These are phyloP conservation scores for Cladosporium colombiae DNA, from an alignment of 2,329 filamentous ascomycete species.

Conservation along the genomic window DNA sequence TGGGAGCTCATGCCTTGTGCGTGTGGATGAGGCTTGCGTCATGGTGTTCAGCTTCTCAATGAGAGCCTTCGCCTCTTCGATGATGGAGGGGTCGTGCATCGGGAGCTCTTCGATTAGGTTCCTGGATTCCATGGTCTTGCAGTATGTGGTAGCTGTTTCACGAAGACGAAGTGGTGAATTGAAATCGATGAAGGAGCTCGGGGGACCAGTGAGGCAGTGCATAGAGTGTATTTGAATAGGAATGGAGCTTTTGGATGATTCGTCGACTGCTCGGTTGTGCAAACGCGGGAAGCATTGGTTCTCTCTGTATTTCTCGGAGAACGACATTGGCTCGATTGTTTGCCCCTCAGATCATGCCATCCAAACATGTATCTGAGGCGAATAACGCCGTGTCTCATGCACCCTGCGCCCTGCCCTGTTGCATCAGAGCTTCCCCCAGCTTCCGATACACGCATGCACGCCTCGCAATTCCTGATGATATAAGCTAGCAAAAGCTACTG, in stretches of 20 bases:
- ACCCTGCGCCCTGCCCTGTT: background rate
- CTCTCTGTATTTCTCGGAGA: background rate
- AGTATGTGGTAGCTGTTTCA: background rate
- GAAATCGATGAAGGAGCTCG: background rate
- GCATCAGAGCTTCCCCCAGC: background rate
- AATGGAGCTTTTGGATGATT: background rate
- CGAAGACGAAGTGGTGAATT: background rate
- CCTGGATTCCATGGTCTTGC: background rate
- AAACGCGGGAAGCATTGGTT: background rate
- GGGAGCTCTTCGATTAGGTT: background rate
- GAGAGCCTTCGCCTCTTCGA: background rate
- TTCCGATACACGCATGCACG: background rate
- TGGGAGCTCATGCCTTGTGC: background rate
- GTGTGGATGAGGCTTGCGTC: background rate
- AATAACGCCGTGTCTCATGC: background rate
- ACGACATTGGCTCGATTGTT: background rate
- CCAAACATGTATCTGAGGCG: background rate
- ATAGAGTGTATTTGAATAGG: background rate
- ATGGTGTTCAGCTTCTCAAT: background rate
- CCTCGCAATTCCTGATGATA: background rate
- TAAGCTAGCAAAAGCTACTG: constrained; percentile 17
- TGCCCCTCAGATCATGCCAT: background rate
- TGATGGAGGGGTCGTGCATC: background rate
- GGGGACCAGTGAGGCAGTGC: background rate
- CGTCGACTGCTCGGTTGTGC: background rate